Evolutionary conservation across 208 protist species (phyloP), one percentile per base, ranked within the genome.

Genomic region (Ichthyophonus hoferi): DNA sequence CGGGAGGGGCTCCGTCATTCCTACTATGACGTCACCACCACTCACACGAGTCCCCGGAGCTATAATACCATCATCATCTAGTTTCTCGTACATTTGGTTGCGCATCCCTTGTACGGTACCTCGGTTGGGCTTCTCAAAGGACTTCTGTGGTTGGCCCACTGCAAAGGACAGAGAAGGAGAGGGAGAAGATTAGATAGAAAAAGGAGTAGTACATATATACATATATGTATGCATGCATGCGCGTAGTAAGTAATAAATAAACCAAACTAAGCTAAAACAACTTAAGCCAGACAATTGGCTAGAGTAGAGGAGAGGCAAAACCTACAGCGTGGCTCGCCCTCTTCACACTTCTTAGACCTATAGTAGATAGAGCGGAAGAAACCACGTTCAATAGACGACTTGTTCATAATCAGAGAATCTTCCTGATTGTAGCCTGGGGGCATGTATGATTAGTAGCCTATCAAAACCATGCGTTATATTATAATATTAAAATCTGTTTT

Each of bases 361-460:
- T 85, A 85, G 39, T 85, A 85, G 0, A 98, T 96, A 91, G 97
- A 98, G 33, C 98, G 94, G 35, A 96, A 97, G 91, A 98, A 98
- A 37, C 98, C 98, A 43, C 98, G 94, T 90, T 99, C 98, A 42
- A 99, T 83, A 17, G 42, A 79, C 12, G 94, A 91, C 38, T 98
- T 95, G 92, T 99, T 99, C 88, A 99, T 95, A 40, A 99, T 96
- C 24, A 99, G 92, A 33, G 99, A 98, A 95, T 99, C 99, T 94
- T 99, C 99, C 90, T 99, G 99, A 93, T 99, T 98, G 94, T 99
- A 99, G 0, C 99, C 99, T 42, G 97, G 98, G 92, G 99, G n/a
- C n/a, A n/a, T n/a, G n/a, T n/a, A n/a, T n/a, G n/a, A n/a, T n/a
- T n/a, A n/a, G n/a, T n/a, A n/a, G n/a, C n/a, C n/a, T n/a, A n/a